Evolutionary conservation across 257 asterid genomes (phyloP).

Genomic region (Eustoma russellianum): DNA sequence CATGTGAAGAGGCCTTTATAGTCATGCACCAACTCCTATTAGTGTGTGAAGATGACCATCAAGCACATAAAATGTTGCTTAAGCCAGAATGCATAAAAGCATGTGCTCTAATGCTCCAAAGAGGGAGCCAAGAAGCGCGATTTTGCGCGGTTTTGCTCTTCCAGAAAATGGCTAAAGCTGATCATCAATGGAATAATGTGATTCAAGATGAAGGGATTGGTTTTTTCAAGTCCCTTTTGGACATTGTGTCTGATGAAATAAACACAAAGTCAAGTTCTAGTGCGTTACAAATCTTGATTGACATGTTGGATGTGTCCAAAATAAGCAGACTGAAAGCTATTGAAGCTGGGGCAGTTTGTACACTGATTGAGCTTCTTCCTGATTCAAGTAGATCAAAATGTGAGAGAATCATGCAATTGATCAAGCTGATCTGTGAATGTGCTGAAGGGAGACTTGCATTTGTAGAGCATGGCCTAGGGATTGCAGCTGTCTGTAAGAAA

Average conservation of each 20-base stretch:
- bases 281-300: constrained; percentile 45
- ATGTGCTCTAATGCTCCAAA: constrained; percentile 50
- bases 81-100: constrained; percentile 46
- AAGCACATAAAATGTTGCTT: constrained; percentile 25
- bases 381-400: constrained; percentile 49
- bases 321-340: constrained; percentile 53
- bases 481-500: constrained; percentile 61
- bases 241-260: constrained; percentile 59
- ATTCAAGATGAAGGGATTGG: constrained; percentile 57
- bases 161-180: constrained; percentile 35
- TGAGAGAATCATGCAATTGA: constrained; percentile 50
- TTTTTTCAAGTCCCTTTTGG: constrained; percentile 65
- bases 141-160: constrained; percentile 42
- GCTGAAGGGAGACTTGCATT: constrained; percentile 79
- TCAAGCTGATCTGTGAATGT: constrained; percentile 59
- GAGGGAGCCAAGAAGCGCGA: constrained; percentile 72
- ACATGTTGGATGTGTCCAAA: constrained; percentile 46
- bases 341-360: constrained; percentile 66
- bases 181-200: constrained; percentile 30
- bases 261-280: constrained; percentile 44
- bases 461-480: constrained; percentile 62
- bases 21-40: constrained; percentile 35
- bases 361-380: constrained; percentile 64
- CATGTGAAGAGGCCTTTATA: constrained; percentile 73
- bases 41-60: constrained; percentile 26